phyloP scores from a whole-genome alignment of 306 rosid species.

The Cicer cuneatum region DNA sequence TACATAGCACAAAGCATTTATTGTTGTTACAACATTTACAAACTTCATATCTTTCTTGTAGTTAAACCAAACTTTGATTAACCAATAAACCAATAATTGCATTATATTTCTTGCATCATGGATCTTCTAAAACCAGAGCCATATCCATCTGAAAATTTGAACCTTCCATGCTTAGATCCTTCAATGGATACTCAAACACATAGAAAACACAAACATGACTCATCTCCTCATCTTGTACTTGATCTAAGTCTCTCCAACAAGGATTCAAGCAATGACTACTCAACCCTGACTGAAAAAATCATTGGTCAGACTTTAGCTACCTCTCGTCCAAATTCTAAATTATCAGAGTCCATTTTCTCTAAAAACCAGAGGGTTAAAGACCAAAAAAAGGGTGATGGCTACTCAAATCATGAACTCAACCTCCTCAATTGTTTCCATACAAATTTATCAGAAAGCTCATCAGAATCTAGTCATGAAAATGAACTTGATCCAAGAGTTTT shows the following conservation, averaged over 20 bases:
- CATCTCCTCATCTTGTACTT: constrained; percentile 47
- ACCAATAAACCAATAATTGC: constrained; percentile 12
- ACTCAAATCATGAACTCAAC: constrained; percentile 71
- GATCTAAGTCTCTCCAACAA: constrained; percentile 76
- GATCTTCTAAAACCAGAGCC: constrained; percentile 48
- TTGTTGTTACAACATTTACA: constrained; percentile 47
- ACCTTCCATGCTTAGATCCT: constrained; percentile 31
- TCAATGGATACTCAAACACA: constrained; percentile 43
- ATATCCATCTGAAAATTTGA: not conserved
- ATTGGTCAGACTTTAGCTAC: no score
- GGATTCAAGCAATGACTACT: constrained; percentile 40
- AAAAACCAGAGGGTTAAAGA: no score
- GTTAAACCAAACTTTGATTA: constrained; percentile 45
- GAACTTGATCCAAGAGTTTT: constrained; percentile 74
- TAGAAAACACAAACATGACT: constrained; percentile 34
- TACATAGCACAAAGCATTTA: constrained; percentile 55
- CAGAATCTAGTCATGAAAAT: constrained; percentile 51
- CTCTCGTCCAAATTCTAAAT: no score
- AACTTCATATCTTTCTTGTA: constrained; percentile 48
- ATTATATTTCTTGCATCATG: constrained; percentile 42
- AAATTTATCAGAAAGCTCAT: constrained; percentile 50
- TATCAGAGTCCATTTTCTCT: no score
- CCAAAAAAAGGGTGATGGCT: no score
- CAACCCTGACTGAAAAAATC: no score
- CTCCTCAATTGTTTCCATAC: constrained; percentile 68